phyloP scores from a whole-genome alignment of 1,139 yeast genomes.

The Diutina rugosa region DNA sequence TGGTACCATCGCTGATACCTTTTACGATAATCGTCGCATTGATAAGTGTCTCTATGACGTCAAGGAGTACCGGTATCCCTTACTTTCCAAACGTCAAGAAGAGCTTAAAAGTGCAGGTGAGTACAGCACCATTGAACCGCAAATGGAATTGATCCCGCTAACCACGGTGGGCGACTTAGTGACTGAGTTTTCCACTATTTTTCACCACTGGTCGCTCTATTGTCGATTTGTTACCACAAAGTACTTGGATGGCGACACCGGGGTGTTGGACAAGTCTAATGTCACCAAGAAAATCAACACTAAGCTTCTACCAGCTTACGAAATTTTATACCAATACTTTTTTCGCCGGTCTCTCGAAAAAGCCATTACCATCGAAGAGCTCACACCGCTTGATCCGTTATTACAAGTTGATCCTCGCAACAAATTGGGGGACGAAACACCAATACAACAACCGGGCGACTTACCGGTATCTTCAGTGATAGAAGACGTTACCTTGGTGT shows the following conservation, averaged over 20 bases:
- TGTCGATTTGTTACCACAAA: slow-evolving; percentile 60
- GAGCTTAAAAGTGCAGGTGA: background rate
- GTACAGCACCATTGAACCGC: slow-evolving; percentile 6
- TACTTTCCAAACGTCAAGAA: slow-evolving; percentile 14
- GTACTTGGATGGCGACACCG: slow-evolving; percentile 13
- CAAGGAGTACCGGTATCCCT: slow-evolving; percentile 42
- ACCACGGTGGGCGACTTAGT: slow-evolving; percentile 44
- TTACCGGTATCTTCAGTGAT: slow-evolving; percentile 66
- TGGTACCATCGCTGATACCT: slow-evolving; percentile 77
- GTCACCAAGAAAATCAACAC: slow-evolving; percentile 46
- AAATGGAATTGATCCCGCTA: slow-evolving; percentile 18
- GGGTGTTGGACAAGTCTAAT: slow-evolving; percentile 27
- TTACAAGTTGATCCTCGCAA: slow-evolving; percentile 8
- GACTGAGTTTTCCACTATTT: slow-evolving; percentile 59
- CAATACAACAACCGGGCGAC: background rate
- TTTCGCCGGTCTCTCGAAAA: slow-evolving; percentile 72
- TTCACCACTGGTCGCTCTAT: slow-evolving; percentile 83
- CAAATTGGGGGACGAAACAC: slow-evolving; percentile 2
- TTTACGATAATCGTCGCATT: slow-evolving; percentile 59
- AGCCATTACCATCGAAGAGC: slow-evolving; percentile 67
- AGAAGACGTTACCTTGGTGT: slow-evolving; percentile 69
- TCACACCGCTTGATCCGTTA: slow-evolving; percentile 37
- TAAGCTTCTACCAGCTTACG: slow-evolving; percentile 48
- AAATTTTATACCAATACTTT: slow-evolving; percentile 49
- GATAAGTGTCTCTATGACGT: slow-evolving; percentile 46